Base-by-base conservation (phyloP, 495 filamentous ascomycete species). In the Penicillium pancosmium region DNA sequence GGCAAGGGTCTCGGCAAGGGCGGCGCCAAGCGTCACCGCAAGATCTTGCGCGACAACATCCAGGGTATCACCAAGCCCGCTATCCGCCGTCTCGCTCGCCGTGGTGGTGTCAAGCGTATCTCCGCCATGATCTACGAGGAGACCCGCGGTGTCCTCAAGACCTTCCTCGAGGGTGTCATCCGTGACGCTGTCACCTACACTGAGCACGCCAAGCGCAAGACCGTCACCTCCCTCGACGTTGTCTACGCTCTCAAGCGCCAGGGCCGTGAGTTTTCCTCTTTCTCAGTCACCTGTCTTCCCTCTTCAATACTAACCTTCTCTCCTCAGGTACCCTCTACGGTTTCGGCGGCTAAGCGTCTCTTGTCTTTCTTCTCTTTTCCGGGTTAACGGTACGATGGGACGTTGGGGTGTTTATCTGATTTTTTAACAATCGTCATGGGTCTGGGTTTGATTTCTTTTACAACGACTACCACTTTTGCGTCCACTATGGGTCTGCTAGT, bases 91-190 rank as follows among this genome's bases (percentile, higher is more conserved):
- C 94, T 99, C 78, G 94, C 94, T 59, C 92, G 93, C 78, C 92
- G 93, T 91, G 93, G 93, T 82, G 93, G 93, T 92, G 93, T 97
- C 84, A 97, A 99, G 91, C 94, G 95, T 97, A 99, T 99, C 83
- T 98, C 95, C 73, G 70, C 78, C 78, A 84, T 90, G 84, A 93
- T 99, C 89, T 99, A 99, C 87, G 95, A 99, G 78, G 95, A 99
- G 87, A 99, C 95, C 68, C 95, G 95, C 76, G 92, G 94, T 88
- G 95, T 99, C 70, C 90, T 99, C 71, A 99, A 99, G 91, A 95
- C 94, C 82, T 99, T 99, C 92, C 92, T 99, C 71, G 95, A 99
- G 84, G 92, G 93, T 84, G 95, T 99, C 83, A 99, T 99, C 79
- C 92, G 92, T 84, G 93, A 97, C 66, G 93, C 93, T 66, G 93